Conservation (phyloP, 2,329 filamentous ascomycete species). For the Verticillium klebahnii region DNA sequence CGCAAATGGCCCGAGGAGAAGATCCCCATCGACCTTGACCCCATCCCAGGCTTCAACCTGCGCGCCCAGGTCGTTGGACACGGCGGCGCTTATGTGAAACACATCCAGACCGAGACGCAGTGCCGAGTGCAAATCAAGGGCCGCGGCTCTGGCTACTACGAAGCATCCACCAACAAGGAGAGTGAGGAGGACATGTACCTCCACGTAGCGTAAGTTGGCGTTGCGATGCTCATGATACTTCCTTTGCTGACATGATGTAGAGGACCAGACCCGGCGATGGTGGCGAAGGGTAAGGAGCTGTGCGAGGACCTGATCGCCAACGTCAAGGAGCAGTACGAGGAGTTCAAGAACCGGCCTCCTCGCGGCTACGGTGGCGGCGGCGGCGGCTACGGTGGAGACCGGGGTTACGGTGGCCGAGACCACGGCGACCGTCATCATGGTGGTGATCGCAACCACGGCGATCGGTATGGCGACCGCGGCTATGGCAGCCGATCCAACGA, state of each 20-base stretch:
- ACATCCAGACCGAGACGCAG: slow-evolving; percentile 91
- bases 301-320: slow-evolving; percentile 84
- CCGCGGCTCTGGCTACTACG: slow-evolving; percentile 88
- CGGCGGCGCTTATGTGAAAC: slow-evolving; percentile 93
- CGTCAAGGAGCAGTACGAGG: slow-evolving; percentile 85
- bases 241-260: slow-evolving; percentile 42
- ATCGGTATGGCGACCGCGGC: slow-evolving; percentile 26
- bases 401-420: slow-evolving; percentile 27
- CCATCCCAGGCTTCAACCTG: slow-evolving; percentile 90
- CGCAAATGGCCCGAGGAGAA: slow-evolving; percentile 99
- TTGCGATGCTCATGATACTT: neutral
- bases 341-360: slow-evolving; percentile 79
- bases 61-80: slow-evolving; percentile 94
- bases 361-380: slow-evolving; percentile 53
- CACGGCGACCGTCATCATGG: slow-evolving; percentile 38
- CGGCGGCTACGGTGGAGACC: slow-evolving; percentile 39
- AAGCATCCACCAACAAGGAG: slow-evolving; percentile 80
- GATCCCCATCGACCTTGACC: slow-evolving; percentile 86
- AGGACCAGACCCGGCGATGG: slow-evolving; percentile 81
- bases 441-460: slow-evolving; percentile 21
- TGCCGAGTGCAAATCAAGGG: slow-evolving; percentile 99
- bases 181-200: slow-evolving; percentile 96
- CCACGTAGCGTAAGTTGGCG: slow-evolving; percentile 76
- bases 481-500: slow-evolving; percentile 38
- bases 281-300: slow-evolving; percentile 80